Evolutionary conservation across 2,329 filamentous ascomycete genomes (phyloP), one percentile per base, ranked within the genome.

Genomic region (Cladosporium sp.): DNA sequence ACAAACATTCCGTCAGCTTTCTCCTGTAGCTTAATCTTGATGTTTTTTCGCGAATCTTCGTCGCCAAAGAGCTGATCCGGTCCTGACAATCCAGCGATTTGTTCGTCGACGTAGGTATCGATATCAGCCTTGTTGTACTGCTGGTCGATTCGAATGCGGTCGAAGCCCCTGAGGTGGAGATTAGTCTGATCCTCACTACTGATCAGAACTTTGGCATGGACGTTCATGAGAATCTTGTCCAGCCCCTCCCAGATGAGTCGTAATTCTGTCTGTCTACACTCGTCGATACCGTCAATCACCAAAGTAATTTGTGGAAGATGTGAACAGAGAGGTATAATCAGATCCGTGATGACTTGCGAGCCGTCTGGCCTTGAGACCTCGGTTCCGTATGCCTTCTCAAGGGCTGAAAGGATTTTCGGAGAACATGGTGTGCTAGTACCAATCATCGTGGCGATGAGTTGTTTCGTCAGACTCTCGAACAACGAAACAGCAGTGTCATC

Each of bases 1-100:
- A 32, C 54, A 32, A 28, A 58, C 54, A 58, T 58, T 34, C 54
- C 54, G n/a, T 36, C 34, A 28, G 54, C 26, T 58, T 36, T 58
- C 54, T 23, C 36, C 36, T 39, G 36, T n/a, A 39, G 36, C 36
- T 39, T 39, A 30, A 14, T 58, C 54, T 30, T 28, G 54, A 58
- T 30, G 21, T 36, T 23, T 34, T 18, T n/a, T 14, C 30, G 30
- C 54, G 30, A 36, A 14, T 36, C 30, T 30, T 58, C 23, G 28
- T 58, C 54, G 23, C 34, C 28, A 32, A 58, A 58, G 13, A 58
- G n/a, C 28, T 58, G 34, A 28, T 30, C 54, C 21, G 28, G 18
- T 10, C 54, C 25, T 28, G 54, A 32, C 34, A 25, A 14, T 30
- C 13, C n/a, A 28, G 54, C 14, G 10, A 36, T 36, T 14, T 58